Percentiles rank a stretch among this genome's conserved stretches.
Conservation (phyloP, 2,329 filamentous ascomycete species). For the Clarireedia monteithiana region DNA sequence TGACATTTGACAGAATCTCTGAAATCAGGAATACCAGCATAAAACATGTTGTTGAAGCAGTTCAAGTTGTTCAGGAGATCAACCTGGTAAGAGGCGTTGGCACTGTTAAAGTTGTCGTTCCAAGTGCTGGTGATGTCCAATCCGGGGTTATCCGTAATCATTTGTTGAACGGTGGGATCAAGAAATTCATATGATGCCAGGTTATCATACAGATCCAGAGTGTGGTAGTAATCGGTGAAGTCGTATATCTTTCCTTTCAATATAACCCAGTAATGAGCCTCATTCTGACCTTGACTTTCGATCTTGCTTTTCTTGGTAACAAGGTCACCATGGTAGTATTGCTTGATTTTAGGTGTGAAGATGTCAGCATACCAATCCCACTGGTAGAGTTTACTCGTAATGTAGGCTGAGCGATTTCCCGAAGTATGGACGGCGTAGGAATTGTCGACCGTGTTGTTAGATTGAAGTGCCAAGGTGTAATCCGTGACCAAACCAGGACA, state of each 20-base stretch:
- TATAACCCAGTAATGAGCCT: slow-evolving; percentile 71
- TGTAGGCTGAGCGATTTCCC: slow-evolving; percentile 51
- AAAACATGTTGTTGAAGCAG: slow-evolving; percentile 80
- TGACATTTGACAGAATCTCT: slow-evolving; percentile 67
- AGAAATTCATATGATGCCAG: slow-evolving; percentile 61
- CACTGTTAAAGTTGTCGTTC: slow-evolving; percentile 42
- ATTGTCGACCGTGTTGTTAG: slow-evolving; percentile 55
- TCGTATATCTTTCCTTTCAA: slow-evolving; percentile 76
- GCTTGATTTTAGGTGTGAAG: slow-evolving; percentile 73
- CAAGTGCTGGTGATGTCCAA: slow-evolving; percentile 64
- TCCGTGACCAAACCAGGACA: slow-evolving; percentile 66
- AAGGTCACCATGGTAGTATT: slow-evolving; percentile 81
- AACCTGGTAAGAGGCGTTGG: slow-evolving; percentile 43
- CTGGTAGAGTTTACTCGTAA: slow-evolving; percentile 49
- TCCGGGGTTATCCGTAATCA: slow-evolving; percentile 73
- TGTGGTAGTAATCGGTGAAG: slow-evolving; percentile 85
- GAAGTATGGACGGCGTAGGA: slow-evolving; percentile 58
- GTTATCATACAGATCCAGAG: slow-evolving; percentile 47
- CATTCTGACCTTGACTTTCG: slow-evolving; percentile 54
- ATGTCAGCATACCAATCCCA: slow-evolving; percentile 68
- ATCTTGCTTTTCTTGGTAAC: slow-evolving; percentile 61
- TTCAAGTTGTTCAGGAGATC: slow-evolving; percentile 59
- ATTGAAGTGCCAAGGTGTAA: slow-evolving; percentile 45
- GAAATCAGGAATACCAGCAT: slow-evolving; percentile 79
- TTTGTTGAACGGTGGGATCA: slow-evolving; percentile 54